Conservation (phyloP, 805 yeast species). For the Phaffomyces thermotolerans region DNA sequence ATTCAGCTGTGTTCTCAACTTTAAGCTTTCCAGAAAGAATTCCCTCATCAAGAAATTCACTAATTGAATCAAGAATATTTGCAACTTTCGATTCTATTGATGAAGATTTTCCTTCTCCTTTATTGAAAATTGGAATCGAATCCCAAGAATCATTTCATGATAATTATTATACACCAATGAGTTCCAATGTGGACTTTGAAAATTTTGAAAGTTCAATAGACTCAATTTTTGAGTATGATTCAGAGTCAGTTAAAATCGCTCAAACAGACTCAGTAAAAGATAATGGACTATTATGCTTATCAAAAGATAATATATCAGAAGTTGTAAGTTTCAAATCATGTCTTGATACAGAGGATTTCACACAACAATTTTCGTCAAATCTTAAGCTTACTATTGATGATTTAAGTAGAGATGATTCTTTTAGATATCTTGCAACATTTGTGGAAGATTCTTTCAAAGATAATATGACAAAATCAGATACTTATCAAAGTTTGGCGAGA, state of each 20-base stretch:
- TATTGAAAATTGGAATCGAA: slow-evolving; percentile 16
- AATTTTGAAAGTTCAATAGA: neutral
- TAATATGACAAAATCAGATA: slow-evolving; percentile 12
- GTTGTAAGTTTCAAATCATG: slow-evolving; percentile 20
- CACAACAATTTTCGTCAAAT: neutral
- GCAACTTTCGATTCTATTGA: slow-evolving; percentile 14
- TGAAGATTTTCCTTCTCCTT: slow-evolving; percentile 17
- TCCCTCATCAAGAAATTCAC: too few relatives aligned
- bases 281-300: neutral
- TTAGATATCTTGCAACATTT: slow-evolving; percentile 35
- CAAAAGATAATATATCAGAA: neutral
- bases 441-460: slow-evolving; percentile 21
- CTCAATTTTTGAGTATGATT: slow-evolving; percentile 1
- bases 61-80: neutral
- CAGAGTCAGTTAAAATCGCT: neutral
- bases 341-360: slow-evolving; percentile 8
- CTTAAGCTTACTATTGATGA: neutral
- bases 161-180: slow-evolving; percentile 21
- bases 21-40: too few relatives aligned
- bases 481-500: slow-evolving; percentile 18
- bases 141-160: slow-evolving; percentile 13
- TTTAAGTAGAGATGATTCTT: slow-evolving; percentile 31
- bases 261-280: neutral
- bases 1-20: neutral
- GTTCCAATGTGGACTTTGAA: slow-evolving; percentile 8